A percentile compares a stretch with the other conserved stretches of the same genome.
Evolutionary conservation across 805 yeast species (phyloP).

Genomic region (Wickerhamomyces chaumierensis): DNA sequence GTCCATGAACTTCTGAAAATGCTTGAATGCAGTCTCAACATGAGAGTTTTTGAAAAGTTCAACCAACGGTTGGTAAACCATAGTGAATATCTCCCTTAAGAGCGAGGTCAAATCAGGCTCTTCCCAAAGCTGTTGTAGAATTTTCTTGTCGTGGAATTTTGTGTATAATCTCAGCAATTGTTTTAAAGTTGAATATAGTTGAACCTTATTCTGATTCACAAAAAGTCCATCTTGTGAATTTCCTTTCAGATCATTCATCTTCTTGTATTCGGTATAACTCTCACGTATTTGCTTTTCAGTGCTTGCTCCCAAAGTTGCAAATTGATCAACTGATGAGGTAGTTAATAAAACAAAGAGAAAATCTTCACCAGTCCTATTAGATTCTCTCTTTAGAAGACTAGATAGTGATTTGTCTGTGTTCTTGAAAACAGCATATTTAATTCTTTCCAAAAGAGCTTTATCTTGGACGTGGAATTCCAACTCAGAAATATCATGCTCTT

Average conservation of each 20-base stretch:
- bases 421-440: slow-evolving; percentile 22
- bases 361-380: neutral
- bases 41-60: slow-evolving; percentile 56
- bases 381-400: neutral
- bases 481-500: slow-evolving; percentile 39
- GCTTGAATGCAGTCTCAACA: slow-evolving; percentile 52
- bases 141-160: slow-evolving; percentile 64
- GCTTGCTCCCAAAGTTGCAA: neutral
- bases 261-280: slow-evolving; percentile 17
- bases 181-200: slow-evolving; percentile 39
- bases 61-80: slow-evolving; percentile 68
- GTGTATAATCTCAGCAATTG: slow-evolving; percentile 53
- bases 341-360: neutral
- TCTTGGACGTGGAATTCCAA: slow-evolving; percentile 28
- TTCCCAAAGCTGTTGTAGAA: slow-evolving; percentile 69
- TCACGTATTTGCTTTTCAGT: slow-evolving; percentile 10
- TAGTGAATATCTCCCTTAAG: slow-evolving; percentile 58
- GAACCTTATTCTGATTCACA: slow-evolving; percentile 14
- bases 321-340: neutral
- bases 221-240: slow-evolving; percentile 9
- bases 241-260: slow-evolving; percentile 6
- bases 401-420: slow-evolving; percentile 14
- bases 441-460: slow-evolving; percentile 17
- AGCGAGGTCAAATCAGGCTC: slow-evolving; percentile 75
- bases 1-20: slow-evolving; percentile 51